Percentiles rank a stretch among this genome's conserved stretches.
Evolutionary conservation across 768 basidiomycete species (phyloP).

Genomic region (Zangia roseola): DNA sequence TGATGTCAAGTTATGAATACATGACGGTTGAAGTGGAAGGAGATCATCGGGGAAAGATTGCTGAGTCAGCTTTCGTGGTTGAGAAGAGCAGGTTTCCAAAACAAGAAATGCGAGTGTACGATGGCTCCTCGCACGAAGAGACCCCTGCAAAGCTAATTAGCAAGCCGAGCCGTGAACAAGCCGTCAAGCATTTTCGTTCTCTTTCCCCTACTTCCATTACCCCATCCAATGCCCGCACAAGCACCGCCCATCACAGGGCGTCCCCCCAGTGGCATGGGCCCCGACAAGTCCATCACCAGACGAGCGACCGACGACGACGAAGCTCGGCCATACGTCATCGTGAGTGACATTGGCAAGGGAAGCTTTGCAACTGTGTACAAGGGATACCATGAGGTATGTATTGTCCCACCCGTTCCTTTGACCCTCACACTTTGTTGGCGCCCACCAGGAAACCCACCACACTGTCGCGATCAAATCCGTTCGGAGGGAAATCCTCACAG

Average conservation of each 20-base stretch:
- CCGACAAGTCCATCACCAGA: constrained; percentile 26
- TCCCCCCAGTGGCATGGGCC: constrained; percentile 17
- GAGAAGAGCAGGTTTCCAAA: constrained; percentile 28
- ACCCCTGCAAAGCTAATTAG: constrained; percentile 29
- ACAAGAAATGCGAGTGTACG: constrained; percentile 15
- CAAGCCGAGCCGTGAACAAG: constrained; percentile 13
- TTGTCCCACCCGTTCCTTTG: neutral
- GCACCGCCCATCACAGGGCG: constrained; percentile 21
- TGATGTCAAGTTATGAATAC: too few species aligned
- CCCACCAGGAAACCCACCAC: constrained; percentile 64
- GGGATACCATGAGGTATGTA: constrained; percentile 82
- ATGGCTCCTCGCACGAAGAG: constrained; percentile 16
- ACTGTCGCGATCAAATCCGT: constrained; percentile 95
- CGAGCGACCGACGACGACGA: constrained; percentile 61
- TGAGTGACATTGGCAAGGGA: constrained; percentile 78
- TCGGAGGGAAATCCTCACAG: constrained; percentile 78
- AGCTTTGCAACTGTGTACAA: constrained; percentile 97
- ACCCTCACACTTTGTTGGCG: neutral
- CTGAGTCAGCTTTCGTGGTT: constrained; percentile 20
- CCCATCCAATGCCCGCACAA: constrained; percentile 19
- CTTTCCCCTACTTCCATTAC: constrained; percentile 14
- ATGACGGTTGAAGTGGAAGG: too few species aligned
- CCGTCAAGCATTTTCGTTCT: constrained; percentile 1
- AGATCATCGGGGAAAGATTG: too few species aligned
- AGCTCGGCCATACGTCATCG: constrained; percentile 73